phyloP scores from a whole-genome alignment of 148 eudicot genomes.

The Linanthus parryae region DNA sequence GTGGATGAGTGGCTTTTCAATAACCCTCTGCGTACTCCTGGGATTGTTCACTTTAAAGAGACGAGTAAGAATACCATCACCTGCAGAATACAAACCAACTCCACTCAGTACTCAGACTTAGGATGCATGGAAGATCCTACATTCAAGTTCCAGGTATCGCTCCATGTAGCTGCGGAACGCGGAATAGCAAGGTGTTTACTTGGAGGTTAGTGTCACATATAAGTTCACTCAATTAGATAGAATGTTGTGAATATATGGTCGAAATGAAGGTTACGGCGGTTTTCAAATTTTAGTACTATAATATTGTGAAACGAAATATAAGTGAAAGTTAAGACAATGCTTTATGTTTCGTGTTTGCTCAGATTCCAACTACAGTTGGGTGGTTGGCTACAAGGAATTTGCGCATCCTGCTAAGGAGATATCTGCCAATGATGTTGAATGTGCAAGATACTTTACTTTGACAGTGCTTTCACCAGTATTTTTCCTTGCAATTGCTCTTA shows the following conservation, averaged over 20 bases:
- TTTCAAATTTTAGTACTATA: too few relatives aligned
- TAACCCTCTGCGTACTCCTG: conserved; percentile 67
- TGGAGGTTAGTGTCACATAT: too few relatives aligned
- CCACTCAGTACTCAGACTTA: conserved; percentile 45
- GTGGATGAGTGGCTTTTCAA: conserved; percentile 70
- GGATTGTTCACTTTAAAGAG: conserved; percentile 66
- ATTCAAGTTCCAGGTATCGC: conserved; percentile 78
- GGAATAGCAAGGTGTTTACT: conserved; percentile 68
- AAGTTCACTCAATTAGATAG: too few relatives aligned
- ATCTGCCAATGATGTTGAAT: conserved; percentile 15
- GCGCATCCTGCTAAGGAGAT: too few relatives aligned
- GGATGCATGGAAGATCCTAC: conserved; percentile 78
- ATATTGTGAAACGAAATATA: not conserved
- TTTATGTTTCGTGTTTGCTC: not conserved
- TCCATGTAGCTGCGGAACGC: conserved; percentile 91
- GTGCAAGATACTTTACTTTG: conserved; percentile 21
- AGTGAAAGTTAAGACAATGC: not conserved
- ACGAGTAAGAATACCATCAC: conserved; percentile 50
- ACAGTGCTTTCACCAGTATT: conserved; percentile 44
- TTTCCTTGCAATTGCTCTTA: conserved; percentile 70
- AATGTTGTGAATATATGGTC: too few relatives aligned
- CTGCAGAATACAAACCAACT: conserved; percentile 86
- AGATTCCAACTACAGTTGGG: conserved; percentile 72
- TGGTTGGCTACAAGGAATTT: conserved; percentile 56
- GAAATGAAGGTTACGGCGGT: not conserved